phyloP scores from a whole-genome alignment of 2,329 filamentous ascomycete species.

The Diaporthe helianthi region DNA sequence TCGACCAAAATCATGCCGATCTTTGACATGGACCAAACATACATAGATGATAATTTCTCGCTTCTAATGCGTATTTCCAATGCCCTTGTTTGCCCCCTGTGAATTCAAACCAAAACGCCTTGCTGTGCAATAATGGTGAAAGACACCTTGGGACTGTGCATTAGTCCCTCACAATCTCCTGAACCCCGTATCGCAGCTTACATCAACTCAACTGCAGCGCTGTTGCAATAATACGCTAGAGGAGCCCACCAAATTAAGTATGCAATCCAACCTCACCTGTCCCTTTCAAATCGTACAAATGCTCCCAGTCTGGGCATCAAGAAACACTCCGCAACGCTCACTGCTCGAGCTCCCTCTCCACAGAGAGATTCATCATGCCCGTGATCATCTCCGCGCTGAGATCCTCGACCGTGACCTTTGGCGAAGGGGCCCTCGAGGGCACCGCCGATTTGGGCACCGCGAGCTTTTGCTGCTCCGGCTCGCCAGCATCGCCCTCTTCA shows the following conservation, averaged over 20 bases:
- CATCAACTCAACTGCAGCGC: background rate
- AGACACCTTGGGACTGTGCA: background rate
- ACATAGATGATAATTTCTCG: slow-evolving; percentile 1
- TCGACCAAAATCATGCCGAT: background rate
- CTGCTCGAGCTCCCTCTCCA: slow-evolving; percentile 50
- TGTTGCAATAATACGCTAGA: background rate
- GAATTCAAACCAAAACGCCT: slow-evolving; percentile 31
- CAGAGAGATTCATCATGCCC: slow-evolving; percentile 60
- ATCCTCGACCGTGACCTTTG: slow-evolving; percentile 50
- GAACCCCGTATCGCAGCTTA: background rate
- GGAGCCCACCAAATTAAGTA: background rate
- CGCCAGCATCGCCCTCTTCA: slow-evolving; percentile 38
- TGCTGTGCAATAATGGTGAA: slow-evolving; percentile 29
- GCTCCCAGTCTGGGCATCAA: background rate
- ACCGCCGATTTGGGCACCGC: slow-evolving; percentile 29
- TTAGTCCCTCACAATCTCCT: slow-evolving; percentile 1
- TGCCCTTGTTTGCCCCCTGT: slow-evolving; percentile 36
- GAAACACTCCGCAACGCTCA: slow-evolving; percentile 26
- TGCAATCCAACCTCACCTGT: slow-evolving; percentile 18
- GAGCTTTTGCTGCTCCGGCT: slow-evolving; percentile 13
- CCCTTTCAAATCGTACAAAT: slow-evolving; percentile 11
- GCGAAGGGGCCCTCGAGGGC: slow-evolving; percentile 26
- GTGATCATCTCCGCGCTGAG: slow-evolving; percentile 64
- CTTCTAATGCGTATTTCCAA: slow-evolving; percentile 25
- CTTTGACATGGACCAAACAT: background rate